These are phyloP conservation scores for Pichia thaimueangensis DNA, from an alignment of 805 yeast species.

Conservation along the genomic window DNA sequence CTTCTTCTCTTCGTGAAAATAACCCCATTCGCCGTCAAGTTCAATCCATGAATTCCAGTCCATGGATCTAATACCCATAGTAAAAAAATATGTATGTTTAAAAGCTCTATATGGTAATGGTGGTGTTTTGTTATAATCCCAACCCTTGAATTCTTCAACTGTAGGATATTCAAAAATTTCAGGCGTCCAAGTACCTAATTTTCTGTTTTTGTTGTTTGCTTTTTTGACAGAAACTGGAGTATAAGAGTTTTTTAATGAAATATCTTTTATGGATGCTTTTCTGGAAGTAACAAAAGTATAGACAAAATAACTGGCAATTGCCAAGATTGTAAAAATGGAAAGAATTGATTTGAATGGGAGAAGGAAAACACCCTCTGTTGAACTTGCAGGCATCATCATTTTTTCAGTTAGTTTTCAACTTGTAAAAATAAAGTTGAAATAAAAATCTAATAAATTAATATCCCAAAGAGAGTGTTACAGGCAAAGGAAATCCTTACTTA, in stretches of 20 bases:
- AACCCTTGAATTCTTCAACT: constrained; percentile 41
- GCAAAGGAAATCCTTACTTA: no score
- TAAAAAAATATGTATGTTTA: constrained; percentile 55
- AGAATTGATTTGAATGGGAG: neutral
- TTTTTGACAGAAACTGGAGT: constrained; percentile 29
- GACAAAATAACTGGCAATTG: neutral
- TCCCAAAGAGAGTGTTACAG: no score
- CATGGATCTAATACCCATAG: constrained; percentile 66
- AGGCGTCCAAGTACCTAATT: constrained; percentile 48
- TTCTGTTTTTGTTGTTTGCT: constrained; percentile 41
- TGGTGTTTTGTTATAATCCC: constrained; percentile 44
- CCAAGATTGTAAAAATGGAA: neutral
- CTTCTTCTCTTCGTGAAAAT: constrained; percentile 47
- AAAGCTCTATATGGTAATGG: constrained; percentile 65
- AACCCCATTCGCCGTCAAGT: constrained; percentile 58
- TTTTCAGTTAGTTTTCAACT: no score
- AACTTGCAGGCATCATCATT: constrained; percentile 9
- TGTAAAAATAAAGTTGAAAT: no score
- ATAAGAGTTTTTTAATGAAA: constrained; percentile 16
- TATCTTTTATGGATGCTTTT: neutral
- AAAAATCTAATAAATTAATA: neutral
- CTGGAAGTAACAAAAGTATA: neutral
- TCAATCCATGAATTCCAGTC: constrained; percentile 60
- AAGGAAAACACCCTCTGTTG: neutral
- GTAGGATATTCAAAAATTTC: constrained; percentile 44